These are phyloP conservation scores for Mucor plumbeus DNA, from an alignment of 371 early-diverging fungal species.

Conservation along the genomic window DNA sequence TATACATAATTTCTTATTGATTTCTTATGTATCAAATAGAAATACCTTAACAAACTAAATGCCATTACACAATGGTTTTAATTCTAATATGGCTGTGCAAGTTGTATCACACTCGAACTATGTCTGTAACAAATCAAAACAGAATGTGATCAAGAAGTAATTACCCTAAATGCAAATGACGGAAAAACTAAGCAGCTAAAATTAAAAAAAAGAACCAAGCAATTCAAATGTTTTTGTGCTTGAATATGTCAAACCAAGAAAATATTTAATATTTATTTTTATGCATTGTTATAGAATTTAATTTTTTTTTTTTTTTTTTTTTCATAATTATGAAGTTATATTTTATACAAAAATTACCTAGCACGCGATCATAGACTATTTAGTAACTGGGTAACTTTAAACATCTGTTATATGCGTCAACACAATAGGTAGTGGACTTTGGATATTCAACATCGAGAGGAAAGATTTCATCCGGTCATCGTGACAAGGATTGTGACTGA, in stretches of 20 bases:
- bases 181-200: neutral
- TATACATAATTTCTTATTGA: neutral
- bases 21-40: neutral
- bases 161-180: neutral
- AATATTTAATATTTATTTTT: neutral
- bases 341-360: neutral
- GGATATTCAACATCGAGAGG: neutral
- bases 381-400: too few relatives aligned
- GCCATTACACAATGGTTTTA: neutral
- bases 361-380: too few relatives aligned
- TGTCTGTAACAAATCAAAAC: neutral
- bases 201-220: neutral
- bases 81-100: neutral
- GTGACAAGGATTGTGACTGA: conserved; percentile 9
- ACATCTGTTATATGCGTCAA: too few relatives aligned
- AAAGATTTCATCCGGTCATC: neutral
- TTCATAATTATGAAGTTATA: too few relatives aligned
- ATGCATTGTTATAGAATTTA: neutral
- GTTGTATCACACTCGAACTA: neutral
- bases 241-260: neutral
- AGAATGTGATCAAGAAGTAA: neutral
- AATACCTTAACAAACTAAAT: neutral
- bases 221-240: neutral
- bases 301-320: neutral
- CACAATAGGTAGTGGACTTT: too few relatives aligned